Evolutionary conservation across 805 yeast species (phyloP), one percentile per base, ranked within the genome.

Genomic region (Jamesozyma piceae): DNA sequence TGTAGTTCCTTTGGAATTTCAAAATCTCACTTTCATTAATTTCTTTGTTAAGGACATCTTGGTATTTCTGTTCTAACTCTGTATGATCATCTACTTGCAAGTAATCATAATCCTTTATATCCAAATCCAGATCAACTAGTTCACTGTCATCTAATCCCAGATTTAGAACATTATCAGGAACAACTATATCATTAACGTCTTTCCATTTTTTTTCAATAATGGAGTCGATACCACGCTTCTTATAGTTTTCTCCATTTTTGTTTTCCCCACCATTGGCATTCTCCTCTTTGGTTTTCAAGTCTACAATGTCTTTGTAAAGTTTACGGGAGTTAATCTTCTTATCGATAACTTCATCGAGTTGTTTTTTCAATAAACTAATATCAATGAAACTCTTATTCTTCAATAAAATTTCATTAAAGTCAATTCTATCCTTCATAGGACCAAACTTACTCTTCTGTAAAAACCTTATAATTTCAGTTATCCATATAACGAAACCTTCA

Each of bases 401-500:
- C 2, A 51, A 47, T 1, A 74, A 47, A 28, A 76, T 46, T 1
- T 50, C 50, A 3, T 54, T 59, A 26, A 85, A 55, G 48, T 77
- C 74, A 4, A 84, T 51, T 43, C 69, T 63, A 37, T 69, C 15
- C 15, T 57, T 61, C 1, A 62, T 63, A 5, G 64, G 55, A 4
- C 66, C 66, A 11, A 52, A 64, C 53, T 72, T 79, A 43, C 89
- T 85, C 41, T 69, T 67, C 43, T 84, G 73, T 39, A 89, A 64
- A 47, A 85, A 76, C 11, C 67, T 65, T 22, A 88, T 65, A 41
- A 87, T 77, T 17, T 69, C 66, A 45, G 82, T 77, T 36, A 86
- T 68, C 97, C 97, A 90, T 5, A 62, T 61, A 36, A 86, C 71
- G 41, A 92, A 64, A 3, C 78, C 78, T 39, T 79, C 77, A 63